Evolutionary conservation across 2,329 filamentous ascomycete species (phyloP), one percentile per base, ranked within the genome.

Genomic region (Ceratocystis cubensis): DNA sequence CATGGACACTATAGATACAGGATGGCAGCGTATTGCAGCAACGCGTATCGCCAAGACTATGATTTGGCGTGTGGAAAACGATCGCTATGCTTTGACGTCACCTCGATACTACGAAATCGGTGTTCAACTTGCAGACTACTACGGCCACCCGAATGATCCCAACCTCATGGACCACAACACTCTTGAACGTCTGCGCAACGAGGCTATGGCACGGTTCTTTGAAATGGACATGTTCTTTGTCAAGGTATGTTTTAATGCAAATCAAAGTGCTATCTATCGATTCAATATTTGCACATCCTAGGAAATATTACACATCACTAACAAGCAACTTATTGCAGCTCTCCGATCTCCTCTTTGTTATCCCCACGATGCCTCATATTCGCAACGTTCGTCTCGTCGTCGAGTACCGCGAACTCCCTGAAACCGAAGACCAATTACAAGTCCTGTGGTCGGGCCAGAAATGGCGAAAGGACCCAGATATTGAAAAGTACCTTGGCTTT

Each of bases 171-270:
- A 75, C 65, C 78, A 79, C 67, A 72, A 74, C 61, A 75, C 73
- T 13, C 77, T 77, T 46, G 76, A 81, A 69, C 74, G 74, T 66
- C 77, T 84, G 45, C 79, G 78, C 61, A 72, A 74, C 33, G 78
- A 80, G 56, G 80, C 82, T 15, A 78, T 78, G 75, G 77, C 81
- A 66, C 78, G 77, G 70, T 85, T 86, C 72, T 74, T 79, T 68
- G 78, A 79, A 20, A 80, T 82, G 72, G 81, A 87, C 70, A 79
- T 87, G 78, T 88, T 87, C 72, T 87, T 87, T 71, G 81, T 88
- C 69, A 87, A 85, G 78, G 83, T 86, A 75, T 69, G 77, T 69
- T 22, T 57, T 10, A n/a, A 10, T 15, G 20, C 20, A 5, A 53
- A 28, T 28, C 8, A 37, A 37, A 37, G 13, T 41, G 37, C 10